Evolutionary conservation across 2,329 filamentous ascomycete genomes (phyloP), one percentile per base, ranked within the genome.

Genomic region (Raffaelea ambrosiae): DNA sequence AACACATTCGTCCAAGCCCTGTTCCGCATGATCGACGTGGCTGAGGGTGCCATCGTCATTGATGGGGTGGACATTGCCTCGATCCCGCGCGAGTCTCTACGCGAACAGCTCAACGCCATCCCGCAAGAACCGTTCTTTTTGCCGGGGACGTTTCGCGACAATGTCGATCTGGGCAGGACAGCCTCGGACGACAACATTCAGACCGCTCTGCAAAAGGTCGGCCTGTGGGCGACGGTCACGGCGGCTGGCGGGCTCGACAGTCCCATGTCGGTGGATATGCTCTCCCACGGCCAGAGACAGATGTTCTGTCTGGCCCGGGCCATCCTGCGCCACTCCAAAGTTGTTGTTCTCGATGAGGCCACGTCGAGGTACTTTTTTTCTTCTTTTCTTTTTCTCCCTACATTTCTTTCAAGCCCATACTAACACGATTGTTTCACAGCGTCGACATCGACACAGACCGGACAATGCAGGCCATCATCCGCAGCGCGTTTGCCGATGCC

Each of bases 391-490:
- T 29, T 20, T n/a, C 22, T 39, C 16, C 20, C 16, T 26, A 11
- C 23, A 18, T 36, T 4, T 29, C 10, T 36, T 4, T 29, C 10
- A 23, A 20, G 21, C 1, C 8, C 18, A 39, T 9, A n/a, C n/a
- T n/a, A n/a, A n/a, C n/a, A n/a, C n/a, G n/a, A n/a, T n/a, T n/a
- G n/a, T n/a, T 4, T 19, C 46, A 18, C 39, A 78, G 72, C 48
- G 71, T 83, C 38, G 79, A 83, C 54, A 61, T 63, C 14, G 68
- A 72, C 48, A 80, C 78, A 1, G 78, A 83, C 49, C 64, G 69
- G 39, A 61, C 69, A 11, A 76, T 82, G 61, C 74, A 80, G 55
- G 62, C 64, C 7, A 63, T 82, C 20, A 72, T 83, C 48, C 66
- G 71, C 3, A 64, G 70, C 33, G 67, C 68, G 31, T 81, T 83